Conservation (phyloP, 129 eudicot species). For the Oenanthe sinensis region DNA sequence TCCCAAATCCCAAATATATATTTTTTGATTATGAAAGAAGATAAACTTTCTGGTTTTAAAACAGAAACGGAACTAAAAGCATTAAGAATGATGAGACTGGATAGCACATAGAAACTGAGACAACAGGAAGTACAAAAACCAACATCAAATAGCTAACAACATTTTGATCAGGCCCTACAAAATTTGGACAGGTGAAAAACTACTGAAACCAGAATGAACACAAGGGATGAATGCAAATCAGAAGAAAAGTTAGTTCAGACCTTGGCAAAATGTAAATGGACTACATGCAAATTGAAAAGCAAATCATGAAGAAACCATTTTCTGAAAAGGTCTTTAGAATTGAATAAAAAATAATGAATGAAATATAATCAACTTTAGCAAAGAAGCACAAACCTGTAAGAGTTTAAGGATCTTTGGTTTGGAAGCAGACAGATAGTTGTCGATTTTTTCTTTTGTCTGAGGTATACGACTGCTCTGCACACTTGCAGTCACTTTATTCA, state of each 20-base stretch:
- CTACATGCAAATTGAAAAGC: neutral
- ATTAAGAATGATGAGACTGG: neutral
- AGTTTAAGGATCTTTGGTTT: conserved; percentile 13
- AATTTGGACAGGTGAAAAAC: neutral
- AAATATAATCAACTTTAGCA: neutral
- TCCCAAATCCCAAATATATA: neutral
- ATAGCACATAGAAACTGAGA: neutral
- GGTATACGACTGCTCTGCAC: conserved; percentile 2
- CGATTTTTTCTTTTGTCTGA: conserved; percentile 11
- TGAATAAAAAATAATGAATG: too few species aligned
- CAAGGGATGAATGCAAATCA: neutral
- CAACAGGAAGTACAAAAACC: neutral
- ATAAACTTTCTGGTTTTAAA: too few species aligned
- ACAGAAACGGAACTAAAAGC: neutral
- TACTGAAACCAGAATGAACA: neutral
- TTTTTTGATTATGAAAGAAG: neutral
- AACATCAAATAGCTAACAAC: neutral
- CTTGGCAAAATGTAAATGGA: neutral
- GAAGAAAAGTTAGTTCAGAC: too few species aligned
- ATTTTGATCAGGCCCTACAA: too few species aligned
- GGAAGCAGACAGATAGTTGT: conserved; percentile 6
- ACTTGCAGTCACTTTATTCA: neutral
- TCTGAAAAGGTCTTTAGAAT: neutral
- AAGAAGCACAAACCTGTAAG: conserved; percentile 1
- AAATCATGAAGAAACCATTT: neutral